phyloP scores from a whole-genome alignment of 306 rosid genomes.

The Pterocarpus macrocarpus region DNA sequence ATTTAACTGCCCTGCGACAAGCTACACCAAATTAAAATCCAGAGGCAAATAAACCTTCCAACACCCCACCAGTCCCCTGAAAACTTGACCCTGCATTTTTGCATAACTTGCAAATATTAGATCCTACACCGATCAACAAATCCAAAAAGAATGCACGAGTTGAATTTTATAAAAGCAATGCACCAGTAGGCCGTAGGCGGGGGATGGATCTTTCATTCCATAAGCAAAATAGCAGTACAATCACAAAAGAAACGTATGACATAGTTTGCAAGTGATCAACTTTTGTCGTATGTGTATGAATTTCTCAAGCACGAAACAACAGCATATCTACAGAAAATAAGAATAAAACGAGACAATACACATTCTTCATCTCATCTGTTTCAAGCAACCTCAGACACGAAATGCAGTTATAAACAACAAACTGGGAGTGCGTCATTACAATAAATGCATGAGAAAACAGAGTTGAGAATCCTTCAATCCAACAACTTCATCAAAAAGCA shows the following conservation, averaged over 20 bases:
- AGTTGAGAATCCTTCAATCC: slow-evolving; percentile 22
- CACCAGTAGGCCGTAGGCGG: not conserved
- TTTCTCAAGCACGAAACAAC: slow-evolving; percentile 16
- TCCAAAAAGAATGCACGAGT: slow-evolving; percentile 2
- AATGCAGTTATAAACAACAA: not conserved
- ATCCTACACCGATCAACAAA: slow-evolving; percentile 28
- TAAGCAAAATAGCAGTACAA: slow-evolving; percentile 1
- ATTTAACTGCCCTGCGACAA: slow-evolving; percentile 23
- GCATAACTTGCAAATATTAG: slow-evolving; percentile 28
- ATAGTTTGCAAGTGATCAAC: not conserved
- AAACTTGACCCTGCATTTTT: slow-evolving; percentile 48
- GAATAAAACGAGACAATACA: not conserved
- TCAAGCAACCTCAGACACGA: not conserved
- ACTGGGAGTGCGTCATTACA: not conserved
- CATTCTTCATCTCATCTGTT: not conserved
- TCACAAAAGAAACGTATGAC: not conserved
- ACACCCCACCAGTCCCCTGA: slow-evolving; percentile 37
- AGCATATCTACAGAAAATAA: not conserved
- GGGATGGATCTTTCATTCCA: slow-evolving; percentile 13
- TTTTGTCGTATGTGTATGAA: not conserved
- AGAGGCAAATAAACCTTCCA: slow-evolving; percentile 24
- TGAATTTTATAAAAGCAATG: not conserved
- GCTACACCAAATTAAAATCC: slow-evolving; percentile 37
- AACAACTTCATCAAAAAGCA: slow-evolving; percentile 18
- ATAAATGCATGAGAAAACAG: slow-evolving; percentile 23